Evolutionary conservation across 371 early-diverging fungal species (phyloP).

Genomic region (Lichtheimia ramosa): DNA sequence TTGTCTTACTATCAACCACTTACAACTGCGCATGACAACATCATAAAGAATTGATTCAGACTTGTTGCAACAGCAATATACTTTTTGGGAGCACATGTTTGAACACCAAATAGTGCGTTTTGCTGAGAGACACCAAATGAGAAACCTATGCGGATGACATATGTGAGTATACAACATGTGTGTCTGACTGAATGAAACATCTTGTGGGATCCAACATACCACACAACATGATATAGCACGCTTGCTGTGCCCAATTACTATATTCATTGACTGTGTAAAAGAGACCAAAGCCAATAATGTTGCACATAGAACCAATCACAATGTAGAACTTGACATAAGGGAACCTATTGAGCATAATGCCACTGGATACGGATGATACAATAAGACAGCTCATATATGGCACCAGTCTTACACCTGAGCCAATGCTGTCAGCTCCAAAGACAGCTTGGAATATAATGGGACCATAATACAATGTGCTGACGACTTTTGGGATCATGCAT

Average conservation of each 20-base stretch:
- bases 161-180: neutral
- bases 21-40: constrained; percentile 30
- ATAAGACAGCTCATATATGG: constrained; percentile 45
- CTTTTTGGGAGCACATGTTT: constrained; percentile 47
- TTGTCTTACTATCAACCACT: neutral
- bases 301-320: constrained; percentile 23
- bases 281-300: constrained; percentile 41
- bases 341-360: constrained; percentile 17
- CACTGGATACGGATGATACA: constrained; percentile 33
- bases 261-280: constrained; percentile 34
- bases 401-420: constrained; percentile 44
- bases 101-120: constrained; percentile 60
- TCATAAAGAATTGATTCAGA: constrained; percentile 21
- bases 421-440: constrained; percentile 37
- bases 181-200: too few relatives aligned
- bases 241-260: constrained; percentile 35
- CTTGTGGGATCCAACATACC: constrained; percentile 24
- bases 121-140: constrained; percentile 70
- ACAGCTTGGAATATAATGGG: constrained; percentile 59
- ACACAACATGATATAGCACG: constrained; percentile 38
- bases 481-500: neutral
- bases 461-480: constrained; percentile 67
- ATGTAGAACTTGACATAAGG: constrained; percentile 31
- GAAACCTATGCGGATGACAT: constrained; percentile 15
- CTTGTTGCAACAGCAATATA: constrained; percentile 72